Evolutionary conservation across 768 basidiomycete genomes (phyloP), one percentile per base, ranked within the genome.

Genomic region (Boletellus emodensis): DNA sequence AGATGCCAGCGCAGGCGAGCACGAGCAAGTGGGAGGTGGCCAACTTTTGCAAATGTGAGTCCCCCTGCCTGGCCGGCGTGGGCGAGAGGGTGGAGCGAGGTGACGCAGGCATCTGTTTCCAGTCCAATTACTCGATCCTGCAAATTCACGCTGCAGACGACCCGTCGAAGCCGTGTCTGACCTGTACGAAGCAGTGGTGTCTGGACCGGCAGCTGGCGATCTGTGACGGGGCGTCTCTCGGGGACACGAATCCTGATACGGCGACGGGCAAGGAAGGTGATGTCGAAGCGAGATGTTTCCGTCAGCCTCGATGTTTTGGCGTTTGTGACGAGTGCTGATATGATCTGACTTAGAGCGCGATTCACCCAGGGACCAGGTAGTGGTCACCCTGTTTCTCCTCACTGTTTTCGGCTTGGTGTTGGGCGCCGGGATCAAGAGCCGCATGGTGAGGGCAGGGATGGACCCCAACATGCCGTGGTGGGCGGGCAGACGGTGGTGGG

Each of bases 131-230:
- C 63, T 81, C 87, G 22, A 95, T 94, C 59, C 73, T 94, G 50
- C 87, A 80, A 44, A 75, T 96, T 58, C 82, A 83, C 55, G 78
- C 81, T 34, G 88, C 92, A 28, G 85, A 92, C 64, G 85, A 88
- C 60, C 88, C 90, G 2, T 82, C 82, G 15, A 91, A 95, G 67
- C 93, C 94, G 9, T 96, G 94, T 67, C 76, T 93, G 22, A 88
- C 90, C 6, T 96, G 94, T 66, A 95, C 92, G 10, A 91, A 93
- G 63, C 88, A 93, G 63, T 96, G 94, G 89, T 96, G 94, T 71
- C 74, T 94, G 48, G 90, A 95, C 64, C 94, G 91, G 69, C 90
- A 93, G 62, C 75, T 96, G 34, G 73, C 78, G 14, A 94, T 92
- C 39, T 95, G 90, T 65, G 78, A 79, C 10, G 86, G 86, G 24